Base-by-base conservation (phyloP, 768 basidiomycete species). In the Russula foetens region DNA sequence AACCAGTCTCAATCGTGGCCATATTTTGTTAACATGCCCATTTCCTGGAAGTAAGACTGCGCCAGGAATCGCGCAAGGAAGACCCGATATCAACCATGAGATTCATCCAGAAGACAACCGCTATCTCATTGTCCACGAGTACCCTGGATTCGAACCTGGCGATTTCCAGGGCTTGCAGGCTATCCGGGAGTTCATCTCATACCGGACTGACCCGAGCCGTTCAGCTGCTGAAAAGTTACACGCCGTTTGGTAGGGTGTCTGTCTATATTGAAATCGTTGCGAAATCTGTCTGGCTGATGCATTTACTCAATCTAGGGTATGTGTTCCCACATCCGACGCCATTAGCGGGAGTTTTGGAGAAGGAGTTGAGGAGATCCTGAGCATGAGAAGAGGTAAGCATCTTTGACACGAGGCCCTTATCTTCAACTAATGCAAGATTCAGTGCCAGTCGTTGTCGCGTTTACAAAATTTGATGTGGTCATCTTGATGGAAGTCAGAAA, bases 381-480 rank as follows among this genome's bases (percentile, higher is more conserved):
- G n/a, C 24, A 48, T 49, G 39, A 23, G 21, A 54, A 7, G 47
- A 23, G 53, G 59, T 54, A 24, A 49, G 53, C 8, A 0, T 3
- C 1, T 12, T 28, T 9, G 14, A 24, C 43, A 14, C 6, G 1
- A 2, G n/a, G 39, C 19, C 17, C 12, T n/a, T 3, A n/a, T n/a
- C 23, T 33, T 29, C 17, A 7, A 19, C 19, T 6, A 19, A 38
- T 31, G 5, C 0, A 8, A 7, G 8, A 2, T 4, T 28, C n/a
- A 60, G 59, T 60, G 24, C 53, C 59, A 0, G 41, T 60, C 7
- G 11, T 60, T 35, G 19, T 60, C 24, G 47, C 48, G 4, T 49
- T 60, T 21, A 55, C 59, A 3, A 60, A 60, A 48, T 55, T 49
- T 50, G 59, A 60, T n/a, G 0, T 43, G 46, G 46, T 26, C 4